A percentile compares a stretch with the other conserved stretches of the same genome.
Conservation (phyloP, 2,329 filamentous ascomycete genomes). For the Alternaria triticina region DNA sequence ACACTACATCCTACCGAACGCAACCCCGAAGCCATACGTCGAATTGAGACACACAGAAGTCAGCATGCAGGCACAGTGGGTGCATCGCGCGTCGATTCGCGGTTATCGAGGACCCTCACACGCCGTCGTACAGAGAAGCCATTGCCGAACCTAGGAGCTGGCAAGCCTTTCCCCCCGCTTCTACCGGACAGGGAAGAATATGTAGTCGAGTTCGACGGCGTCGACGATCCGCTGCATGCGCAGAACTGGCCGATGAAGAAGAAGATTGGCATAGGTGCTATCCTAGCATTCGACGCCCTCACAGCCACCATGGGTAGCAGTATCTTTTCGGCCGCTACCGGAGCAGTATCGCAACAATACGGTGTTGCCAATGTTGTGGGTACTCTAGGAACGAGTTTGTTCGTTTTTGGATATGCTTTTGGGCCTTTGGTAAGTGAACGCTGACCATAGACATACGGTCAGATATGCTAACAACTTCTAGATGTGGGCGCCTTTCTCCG, state of each 20-base stretch:
- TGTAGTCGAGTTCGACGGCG: conserved; percentile 82
- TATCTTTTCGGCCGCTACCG: conserved; percentile 51
- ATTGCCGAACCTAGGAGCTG: conserved; percentile 71
- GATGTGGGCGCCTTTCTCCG: conserved; percentile 59
- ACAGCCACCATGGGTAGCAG: conserved; percentile 69
- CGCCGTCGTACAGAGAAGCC: conserved; percentile 54
- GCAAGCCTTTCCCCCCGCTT: conserved; percentile 74
- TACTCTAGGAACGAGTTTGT: conserved; percentile 43
- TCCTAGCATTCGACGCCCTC: conserved; percentile 76
- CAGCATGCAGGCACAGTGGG: conserved; percentile 77
- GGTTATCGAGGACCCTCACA: conserved; percentile 51
- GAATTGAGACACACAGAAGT: conserved; percentile 74
- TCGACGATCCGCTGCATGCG: conserved; percentile 81
- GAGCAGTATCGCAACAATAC: conserved; percentile 37
- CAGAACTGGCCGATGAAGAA: conserved; percentile 85
- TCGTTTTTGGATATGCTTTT: conserved; percentile 48
- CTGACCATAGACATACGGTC: background rate
- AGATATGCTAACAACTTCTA: conserved; percentile 9
- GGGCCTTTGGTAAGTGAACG: conserved; percentile 40
- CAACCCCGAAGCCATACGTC: conserved; percentile 71
- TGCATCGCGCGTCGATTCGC: conserved; percentile 45
- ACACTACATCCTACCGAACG: conserved; percentile 59
- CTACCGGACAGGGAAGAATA: conserved; percentile 77
- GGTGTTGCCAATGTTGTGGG: conserved; percentile 37
- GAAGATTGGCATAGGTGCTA: conserved; percentile 72